Base-by-base conservation (phyloP, 352 stramenopile genomes). In the Phytophthora fragariaefolia region DNA sequence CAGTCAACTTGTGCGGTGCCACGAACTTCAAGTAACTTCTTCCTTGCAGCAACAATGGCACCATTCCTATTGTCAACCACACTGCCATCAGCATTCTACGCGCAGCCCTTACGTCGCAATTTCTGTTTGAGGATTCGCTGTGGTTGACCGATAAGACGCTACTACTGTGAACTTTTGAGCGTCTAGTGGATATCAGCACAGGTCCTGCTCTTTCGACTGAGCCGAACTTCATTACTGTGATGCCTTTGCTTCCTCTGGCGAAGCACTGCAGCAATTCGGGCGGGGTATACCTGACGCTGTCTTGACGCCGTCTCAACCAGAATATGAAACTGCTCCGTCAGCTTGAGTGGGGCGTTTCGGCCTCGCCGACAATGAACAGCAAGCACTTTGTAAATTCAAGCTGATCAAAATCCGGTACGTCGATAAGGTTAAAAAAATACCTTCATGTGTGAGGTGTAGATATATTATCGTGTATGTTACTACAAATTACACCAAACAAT, bases 21-120 rank as follows among this genome's bases (percentile, higher is more conserved):
- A 63, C 36, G 18, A 73, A 58, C 67, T 60, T 66, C 9, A 58
- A 27, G 34, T 67, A 72, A 15, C 58, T 64, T 51, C 58, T 43
- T 17, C 20, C 22, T 30, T 69, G 65, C 6, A 73, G 49, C 10
- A 73, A 30, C 49, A 66, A 38, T 13, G 63, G 63, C 22, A 66
- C 6, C 9, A 71, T 57, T 7, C 48, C 63, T 4, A 66, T 50
- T 22, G 26, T 53, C 32, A 66, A 4, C 55, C 63, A 71, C 9
- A 57, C 36, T 0, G n/a, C 26, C 34, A 66, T 30, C 32, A 71
- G 28, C 42, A 48, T 70, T 65, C 46, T 36, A 13, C 49, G 34
- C 4, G 46, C 30, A 24, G 50, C 22, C 40, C 43, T 30, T 3
- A 62, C 32, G 49, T 57, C 43, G 18, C 18, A 66, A 54, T 40